These are phyloP conservation scores for Penicillium chermesinum DNA, from an alignment of 495 filamentous ascomycete genomes.

Conservation along the genomic window DNA sequence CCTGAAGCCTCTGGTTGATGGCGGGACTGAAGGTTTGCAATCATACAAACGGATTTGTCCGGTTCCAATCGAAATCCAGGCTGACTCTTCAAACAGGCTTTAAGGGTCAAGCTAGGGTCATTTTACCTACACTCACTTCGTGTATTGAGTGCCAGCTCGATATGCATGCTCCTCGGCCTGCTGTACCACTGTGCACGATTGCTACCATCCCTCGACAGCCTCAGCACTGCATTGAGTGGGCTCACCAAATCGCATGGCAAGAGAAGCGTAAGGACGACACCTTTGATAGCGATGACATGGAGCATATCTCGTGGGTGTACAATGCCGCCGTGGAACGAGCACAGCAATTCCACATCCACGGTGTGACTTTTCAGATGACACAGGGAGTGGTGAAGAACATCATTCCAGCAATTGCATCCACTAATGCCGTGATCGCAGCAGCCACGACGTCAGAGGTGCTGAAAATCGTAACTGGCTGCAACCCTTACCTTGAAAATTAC, in stretches of 20 bases:
- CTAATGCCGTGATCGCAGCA: constrained; percentile 94
- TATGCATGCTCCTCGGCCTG: constrained; percentile 91
- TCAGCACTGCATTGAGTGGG: constrained; percentile 99
- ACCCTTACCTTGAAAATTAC: constrained; percentile 85
- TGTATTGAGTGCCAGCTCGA: constrained; percentile 99
- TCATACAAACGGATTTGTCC: background rate
- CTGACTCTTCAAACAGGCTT: constrained; percentile 55
- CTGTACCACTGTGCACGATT: constrained; percentile 93
- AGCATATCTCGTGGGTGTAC: constrained; percentile 96
- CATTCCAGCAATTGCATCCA: constrained; percentile 96
- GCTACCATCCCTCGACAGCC: constrained; percentile 96
- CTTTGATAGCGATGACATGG: constrained; percentile 93
- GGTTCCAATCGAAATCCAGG: background rate
- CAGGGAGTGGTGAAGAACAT: constrained; percentile 99
- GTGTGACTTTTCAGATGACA: constrained; percentile 93
- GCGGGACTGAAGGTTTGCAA: constrained; percentile 79
- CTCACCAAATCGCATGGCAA: constrained; percentile 81
- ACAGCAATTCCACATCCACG: constrained; percentile 81
- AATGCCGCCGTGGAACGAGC: constrained; percentile 76
- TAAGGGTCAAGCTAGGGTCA: constrained; percentile 93
- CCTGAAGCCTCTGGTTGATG: constrained; percentile 89
- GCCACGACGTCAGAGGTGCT: constrained; percentile 94
- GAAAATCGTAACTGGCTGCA: constrained; percentile 81
- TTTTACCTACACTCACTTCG: constrained; percentile 83
- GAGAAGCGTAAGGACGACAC: constrained; percentile 51